Evolutionary conservation across 176 grass and related monocot genomes (phyloP), one percentile per base, ranked within the genome.

Genomic region (Pharus latifolius): DNA sequence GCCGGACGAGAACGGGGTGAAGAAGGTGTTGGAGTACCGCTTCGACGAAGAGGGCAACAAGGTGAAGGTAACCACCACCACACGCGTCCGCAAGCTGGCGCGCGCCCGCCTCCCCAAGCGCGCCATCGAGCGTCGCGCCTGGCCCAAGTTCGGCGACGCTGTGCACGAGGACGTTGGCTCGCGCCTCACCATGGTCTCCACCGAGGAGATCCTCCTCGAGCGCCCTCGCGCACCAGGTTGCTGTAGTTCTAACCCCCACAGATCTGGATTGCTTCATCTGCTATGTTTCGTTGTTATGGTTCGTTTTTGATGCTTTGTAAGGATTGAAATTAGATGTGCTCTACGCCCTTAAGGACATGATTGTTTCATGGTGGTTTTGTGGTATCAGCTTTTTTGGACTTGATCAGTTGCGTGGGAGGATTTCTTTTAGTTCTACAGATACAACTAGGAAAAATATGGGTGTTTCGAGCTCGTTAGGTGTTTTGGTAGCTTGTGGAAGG

Each of bases 171-270:
- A 90, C 49, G 56, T 28, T 7, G 76, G 86, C 17, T 63, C 70
- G 27, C 76, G 79, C 7, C 86, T 94, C 49, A 94, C 86, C 48
- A 87, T 88, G 91, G 83, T 94, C 23, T 89, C 85, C 45, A 94
- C 86, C 3, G 91, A 96, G 73, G 91, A 96, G 69, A 96, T 96
- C 48, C 18, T 96, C 56, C 81, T 96, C 51, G 91, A 96, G 73
- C 78, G 87, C 40, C 91, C 91, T 1, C 91, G 91, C 1, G 65
- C 91, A 55, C 87, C 91, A 79, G 91, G 91, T 96, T 34, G 17
- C 16, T 28, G 13, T 32, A 2, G 5, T 32, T 48, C 50, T 45
- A 8, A 28, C 52, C 1, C 10, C 3, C 18, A 10, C 23, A 37
- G 17, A 17, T 56, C 68, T 53, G 53, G 52, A 15, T 75, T 26